Percentiles rank a stretch among this genome's conserved stretches.
These are phyloP conservation scores for Xylaria polymorpha DNA, from an alignment of 2,329 filamentous ascomycete genomes.

Conservation along the genomic window DNA sequence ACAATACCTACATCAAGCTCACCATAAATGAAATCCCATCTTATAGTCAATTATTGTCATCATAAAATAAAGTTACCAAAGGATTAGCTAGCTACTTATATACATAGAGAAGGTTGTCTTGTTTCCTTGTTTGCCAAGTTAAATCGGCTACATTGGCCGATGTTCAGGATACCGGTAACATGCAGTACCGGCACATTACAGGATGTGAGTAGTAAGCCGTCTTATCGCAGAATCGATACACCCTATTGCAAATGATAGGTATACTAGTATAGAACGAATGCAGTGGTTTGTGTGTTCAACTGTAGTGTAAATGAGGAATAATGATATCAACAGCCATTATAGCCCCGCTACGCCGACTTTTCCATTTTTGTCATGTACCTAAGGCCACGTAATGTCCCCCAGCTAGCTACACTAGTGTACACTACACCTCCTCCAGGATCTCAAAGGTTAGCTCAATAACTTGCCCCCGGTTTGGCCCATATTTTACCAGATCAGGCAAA, in stretches of 20 bases:
- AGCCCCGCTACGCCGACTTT: background rate
- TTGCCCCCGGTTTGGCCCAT: too few species aligned
- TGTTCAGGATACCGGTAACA: background rate
- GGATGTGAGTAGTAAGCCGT: background rate
- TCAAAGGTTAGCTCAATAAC: too few species aligned
- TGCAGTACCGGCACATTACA: too few species aligned
- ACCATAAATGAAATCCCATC: background rate
- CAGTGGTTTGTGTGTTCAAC: background rate
- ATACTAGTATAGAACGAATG: background rate
- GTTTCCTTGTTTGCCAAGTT: background rate
- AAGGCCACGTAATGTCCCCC: slow-evolving; percentile 6
- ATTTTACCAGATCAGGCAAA: too few species aligned
- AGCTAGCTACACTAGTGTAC: too few species aligned
- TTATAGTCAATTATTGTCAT: background rate
- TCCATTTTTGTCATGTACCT: background rate
- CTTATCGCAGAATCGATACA: background rate
- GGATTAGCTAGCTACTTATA: background rate
- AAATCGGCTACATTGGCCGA: background rate
- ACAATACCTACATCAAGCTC: too few species aligned
- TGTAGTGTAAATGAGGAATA: background rate
- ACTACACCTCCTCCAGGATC: too few species aligned
- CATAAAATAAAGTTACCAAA: background rate
- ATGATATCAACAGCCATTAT: background rate
- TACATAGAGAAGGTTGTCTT: background rate
- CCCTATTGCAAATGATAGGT: background rate